Evolutionary conservation across 2,329 filamentous ascomycete genomes (phyloP), one percentile per base, ranked within the genome.

Genomic region (Diplodia seriata): DNA sequence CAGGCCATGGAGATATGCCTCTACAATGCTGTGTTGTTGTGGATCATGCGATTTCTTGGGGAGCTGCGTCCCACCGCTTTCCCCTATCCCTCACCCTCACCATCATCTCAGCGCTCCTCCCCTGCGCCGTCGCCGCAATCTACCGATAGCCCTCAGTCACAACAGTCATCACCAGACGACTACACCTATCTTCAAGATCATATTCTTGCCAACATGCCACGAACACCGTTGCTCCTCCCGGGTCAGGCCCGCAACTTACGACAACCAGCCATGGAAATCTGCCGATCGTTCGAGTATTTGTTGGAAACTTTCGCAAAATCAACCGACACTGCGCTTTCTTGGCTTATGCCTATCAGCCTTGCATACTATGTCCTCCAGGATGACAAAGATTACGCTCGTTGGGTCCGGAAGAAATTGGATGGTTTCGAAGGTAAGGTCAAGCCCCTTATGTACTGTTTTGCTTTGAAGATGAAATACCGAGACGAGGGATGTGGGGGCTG

Each of bases 281-380:
- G 61, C 50, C 67, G 65, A n/a, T 51, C 67, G 18, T 71, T 71
- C 53, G 68, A 71, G 36, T 70, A 63, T 43, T 31, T 69, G 14
- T 66, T 70, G 18, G 36, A 51, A 5, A 56, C 33, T 4, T 59
- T 63, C 15, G 15, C 67, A 8, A 40, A 57, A n/a, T 63, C 47
- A 38, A 33, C 55, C 15, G 63, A 69, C 15, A 66, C 55, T 5
- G 59, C 50, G 3, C 68, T 71, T 8, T 70, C 69, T 33, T 71
- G 69, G 65, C 66, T 71, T 23, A 70, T 71, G 57, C 70, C 69
- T n/a, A 55, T 71, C 15, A 70, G 70, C 12, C 63, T 70, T 14
- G 69, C 70, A 3, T 71, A 67, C 49, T 55, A 67, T 15, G 68
- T 70, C 6, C 29, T 71, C 4, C 64, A 70, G 26, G 43, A 67